Evolutionary conservation across 78 protist genomes (phyloP).

Genomic region (Chrysochromulina parva): DNA sequence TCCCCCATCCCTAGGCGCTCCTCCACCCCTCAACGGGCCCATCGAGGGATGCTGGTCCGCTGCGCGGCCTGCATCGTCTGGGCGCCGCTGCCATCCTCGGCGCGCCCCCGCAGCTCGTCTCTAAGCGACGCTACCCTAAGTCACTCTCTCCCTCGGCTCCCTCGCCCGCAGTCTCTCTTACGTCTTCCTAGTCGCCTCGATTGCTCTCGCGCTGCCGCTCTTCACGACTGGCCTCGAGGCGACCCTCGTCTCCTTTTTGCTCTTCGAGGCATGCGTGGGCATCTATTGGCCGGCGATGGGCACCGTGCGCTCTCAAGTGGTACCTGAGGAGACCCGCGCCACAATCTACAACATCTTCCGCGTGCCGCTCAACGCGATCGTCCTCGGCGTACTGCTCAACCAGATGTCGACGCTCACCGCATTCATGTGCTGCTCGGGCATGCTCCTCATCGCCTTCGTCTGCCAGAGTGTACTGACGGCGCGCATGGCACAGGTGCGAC

Average conservation of each 20-base stretch:
- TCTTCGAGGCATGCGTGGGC: conserved; percentile 86
- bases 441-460: not conserved
- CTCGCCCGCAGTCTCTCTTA: not conserved
- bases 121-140: too few relatives aligned
- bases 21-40: too few relatives aligned
- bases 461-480: too few relatives aligned
- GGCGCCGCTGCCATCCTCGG: too few relatives aligned
- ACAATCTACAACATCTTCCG: conserved; percentile 85
- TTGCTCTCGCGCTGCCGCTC: not conserved
- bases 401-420: not conserved
- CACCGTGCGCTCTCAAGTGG: conserved; percentile 33
- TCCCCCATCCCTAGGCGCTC: too few relatives aligned
- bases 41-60: not conserved
- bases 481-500: too few relatives aligned
- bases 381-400: conserved; percentile 50
- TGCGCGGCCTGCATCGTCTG: not conserved
- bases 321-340: conserved; percentile 84
- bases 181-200: not conserved
- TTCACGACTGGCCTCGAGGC: not conserved
- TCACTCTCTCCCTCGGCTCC: not conserved
- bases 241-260: conserved; percentile 49
- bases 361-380: conserved; percentile 87
- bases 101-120: too few relatives aligned
- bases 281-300: conserved; percentile 80
- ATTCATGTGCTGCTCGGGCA: not conserved